Percentiles rank a stretch among this genome's conserved stretches.
phyloP scores from a whole-genome alignment of 2,329 filamentous ascomycete species.

The Diplodia mutila region DNA sequence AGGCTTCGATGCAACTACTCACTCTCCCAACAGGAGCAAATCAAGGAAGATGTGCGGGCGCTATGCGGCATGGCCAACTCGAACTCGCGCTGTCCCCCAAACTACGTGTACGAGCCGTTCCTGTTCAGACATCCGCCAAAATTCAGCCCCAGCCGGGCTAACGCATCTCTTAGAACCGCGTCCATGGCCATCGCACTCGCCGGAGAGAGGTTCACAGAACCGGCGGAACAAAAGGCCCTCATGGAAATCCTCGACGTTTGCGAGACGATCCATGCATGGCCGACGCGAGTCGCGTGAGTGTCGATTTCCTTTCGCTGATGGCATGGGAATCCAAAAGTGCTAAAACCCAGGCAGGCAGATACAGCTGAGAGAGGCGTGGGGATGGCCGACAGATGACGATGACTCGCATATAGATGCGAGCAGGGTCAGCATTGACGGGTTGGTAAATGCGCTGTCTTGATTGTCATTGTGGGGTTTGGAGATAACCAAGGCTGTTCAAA shows the following conservation, averaged over 20 bases:
- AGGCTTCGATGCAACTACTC: neutral
- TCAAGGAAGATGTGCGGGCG: constrained; percentile 54
- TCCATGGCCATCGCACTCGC: constrained; percentile 39
- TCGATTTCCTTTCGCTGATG: too few relatives aligned
- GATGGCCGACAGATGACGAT: constrained; percentile 14
- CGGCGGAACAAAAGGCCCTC: constrained; percentile 53
- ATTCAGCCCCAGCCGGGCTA: constrained; percentile 12
- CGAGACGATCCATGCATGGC: constrained; percentile 57
- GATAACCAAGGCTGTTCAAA: neutral
- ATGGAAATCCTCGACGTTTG: constrained; percentile 53
- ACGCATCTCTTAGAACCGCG: constrained; percentile 30
- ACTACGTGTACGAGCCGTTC: constrained; percentile 51
- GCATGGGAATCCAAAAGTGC: neutral
- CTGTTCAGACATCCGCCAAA: neutral
- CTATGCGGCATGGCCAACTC: constrained; percentile 64
- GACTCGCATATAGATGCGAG: neutral
- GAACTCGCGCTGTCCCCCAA: constrained; percentile 59
- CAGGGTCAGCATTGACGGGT: constrained; percentile 20
- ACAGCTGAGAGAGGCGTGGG: constrained; percentile 28
- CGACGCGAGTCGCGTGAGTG: constrained; percentile 53
- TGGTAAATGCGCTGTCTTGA: constrained; percentile 16
- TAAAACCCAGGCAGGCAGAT: constrained; percentile 10
- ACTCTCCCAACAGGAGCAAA: constrained; percentile 43
- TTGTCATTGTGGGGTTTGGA: neutral
- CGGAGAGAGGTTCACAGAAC: constrained; percentile 55